These are phyloP conservation scores for Basipetospora chlamydospora DNA, from an alignment of 2,329 filamentous ascomycete genomes.

Conservation along the genomic window DNA sequence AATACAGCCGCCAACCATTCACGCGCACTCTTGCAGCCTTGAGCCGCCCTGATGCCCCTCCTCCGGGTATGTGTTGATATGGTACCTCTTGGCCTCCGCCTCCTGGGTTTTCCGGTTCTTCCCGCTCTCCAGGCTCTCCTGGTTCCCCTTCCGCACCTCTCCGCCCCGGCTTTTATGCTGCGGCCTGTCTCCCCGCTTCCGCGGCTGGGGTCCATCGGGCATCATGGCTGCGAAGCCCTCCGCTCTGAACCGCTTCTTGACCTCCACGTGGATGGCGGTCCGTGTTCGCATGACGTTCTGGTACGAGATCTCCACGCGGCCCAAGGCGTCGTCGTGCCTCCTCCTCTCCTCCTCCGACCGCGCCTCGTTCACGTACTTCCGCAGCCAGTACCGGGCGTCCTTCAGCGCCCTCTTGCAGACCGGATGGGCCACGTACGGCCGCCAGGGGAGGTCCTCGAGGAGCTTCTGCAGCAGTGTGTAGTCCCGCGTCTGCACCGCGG, in stretches of 20 bases:
- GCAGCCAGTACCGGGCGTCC: background rate
- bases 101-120: no score
- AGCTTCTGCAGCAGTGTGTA: conserved; percentile 1
- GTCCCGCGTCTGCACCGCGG: conserved; percentile 1
- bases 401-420: conserved; percentile 3
- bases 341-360: background rate
- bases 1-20: no score
- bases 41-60: no score
- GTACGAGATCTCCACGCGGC: conserved; percentile 1
- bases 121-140: no score
- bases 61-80: no score
- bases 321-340: conserved; percentile 2
- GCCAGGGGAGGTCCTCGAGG: conserved; percentile 2
- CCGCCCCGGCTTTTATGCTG: no score
- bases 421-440: conserved; percentile 1
- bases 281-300: conserved; percentile 1
- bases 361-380: background rate
- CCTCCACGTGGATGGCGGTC: background rate
- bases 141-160: no score
- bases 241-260: background rate
- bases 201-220: no score
- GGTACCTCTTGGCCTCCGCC: no score
- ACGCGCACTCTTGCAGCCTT: no score
- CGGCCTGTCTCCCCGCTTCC: no score
- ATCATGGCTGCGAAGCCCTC: background rate